phyloP scores from a whole-genome alignment of 2,329 filamentous ascomycete genomes.

The Penicillium sp. region DNA sequence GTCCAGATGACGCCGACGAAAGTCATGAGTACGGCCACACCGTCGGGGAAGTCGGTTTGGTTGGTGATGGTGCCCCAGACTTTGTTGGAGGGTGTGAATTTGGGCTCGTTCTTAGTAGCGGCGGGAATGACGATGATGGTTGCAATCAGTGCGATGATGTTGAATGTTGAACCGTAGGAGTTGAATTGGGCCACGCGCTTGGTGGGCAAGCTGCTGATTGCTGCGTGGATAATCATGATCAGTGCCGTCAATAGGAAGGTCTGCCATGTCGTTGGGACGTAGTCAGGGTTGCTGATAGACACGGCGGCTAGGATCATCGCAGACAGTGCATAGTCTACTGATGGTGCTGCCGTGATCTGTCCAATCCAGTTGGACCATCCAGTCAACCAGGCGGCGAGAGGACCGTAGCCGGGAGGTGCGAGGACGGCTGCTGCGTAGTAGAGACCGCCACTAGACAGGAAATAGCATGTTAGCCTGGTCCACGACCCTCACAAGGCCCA shows the following conservation, averaged over 20 bases:
- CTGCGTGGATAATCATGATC: slow-evolving; percentile 69
- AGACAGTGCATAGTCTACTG: slow-evolving; percentile 67
- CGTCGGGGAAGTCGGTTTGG: slow-evolving; percentile 68
- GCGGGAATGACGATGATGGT: slow-evolving; percentile 72
- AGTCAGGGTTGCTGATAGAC: slow-evolving; percentile 69
- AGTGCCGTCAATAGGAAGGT: slow-evolving; percentile 68
- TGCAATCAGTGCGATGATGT: slow-evolving; percentile 67
- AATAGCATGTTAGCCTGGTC: background rate
- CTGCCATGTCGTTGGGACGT: slow-evolving; percentile 67
- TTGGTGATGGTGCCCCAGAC: slow-evolving; percentile 70
- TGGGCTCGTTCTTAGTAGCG: slow-evolving; percentile 59
- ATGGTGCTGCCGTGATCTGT: slow-evolving; percentile 68
- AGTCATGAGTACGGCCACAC: slow-evolving; percentile 70
- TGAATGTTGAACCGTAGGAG: slow-evolving; percentile 70
- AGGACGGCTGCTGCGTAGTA: slow-evolving; percentile 76
- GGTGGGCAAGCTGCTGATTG: slow-evolving; percentile 71
- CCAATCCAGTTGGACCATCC: slow-evolving; percentile 72
- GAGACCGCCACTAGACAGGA: slow-evolving; percentile 60
- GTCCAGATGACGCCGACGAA: slow-evolving; percentile 74
- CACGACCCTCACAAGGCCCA: background rate
- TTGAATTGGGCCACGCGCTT: slow-evolving; percentile 72
- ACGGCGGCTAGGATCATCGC: slow-evolving; percentile 73
- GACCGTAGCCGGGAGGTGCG: slow-evolving; percentile 67
- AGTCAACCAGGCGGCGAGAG: slow-evolving; percentile 69
- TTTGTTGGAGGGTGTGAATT: slow-evolving; percentile 60